phyloP scores from a whole-genome alignment of 2,329 filamentous ascomycete species.

The Chrysoporthe puriensis region DNA sequence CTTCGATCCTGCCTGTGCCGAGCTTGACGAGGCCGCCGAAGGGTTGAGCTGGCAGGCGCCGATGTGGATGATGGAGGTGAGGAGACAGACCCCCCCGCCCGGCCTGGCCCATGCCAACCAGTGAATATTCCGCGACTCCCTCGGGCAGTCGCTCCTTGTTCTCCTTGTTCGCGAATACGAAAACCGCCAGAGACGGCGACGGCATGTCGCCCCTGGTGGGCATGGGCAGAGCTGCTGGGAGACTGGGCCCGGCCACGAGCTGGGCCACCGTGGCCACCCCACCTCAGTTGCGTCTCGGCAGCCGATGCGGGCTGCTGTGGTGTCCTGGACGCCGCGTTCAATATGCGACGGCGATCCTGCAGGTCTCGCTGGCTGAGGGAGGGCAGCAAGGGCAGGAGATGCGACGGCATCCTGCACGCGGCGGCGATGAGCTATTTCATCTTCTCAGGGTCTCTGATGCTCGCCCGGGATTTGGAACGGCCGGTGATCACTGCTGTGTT shows the following conservation, averaged over 20 bases:
- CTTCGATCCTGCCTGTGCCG: background rate
- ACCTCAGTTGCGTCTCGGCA: background rate
- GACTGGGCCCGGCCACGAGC: background rate
- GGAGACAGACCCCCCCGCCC: no score
- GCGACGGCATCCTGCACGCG: background rate
- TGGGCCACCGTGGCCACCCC: background rate
- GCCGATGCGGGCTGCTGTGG: background rate
- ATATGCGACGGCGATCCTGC: background rate
- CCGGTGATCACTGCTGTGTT: conserved; percentile 2
- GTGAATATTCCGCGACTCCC: background rate
- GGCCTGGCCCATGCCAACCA: background rate
- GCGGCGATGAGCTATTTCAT: background rate
- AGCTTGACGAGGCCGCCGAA: background rate
- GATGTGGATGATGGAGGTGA: no score
- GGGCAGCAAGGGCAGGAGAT: background rate
- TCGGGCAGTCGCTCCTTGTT: background rate
- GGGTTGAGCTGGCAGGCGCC: no score
- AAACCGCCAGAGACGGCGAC: background rate
- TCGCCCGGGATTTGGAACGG: background rate
- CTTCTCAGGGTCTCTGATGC: background rate
- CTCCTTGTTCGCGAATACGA: background rate
- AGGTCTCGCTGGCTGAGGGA: background rate
- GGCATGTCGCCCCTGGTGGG: background rate
- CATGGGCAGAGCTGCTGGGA: background rate
- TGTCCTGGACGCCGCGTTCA: background rate